Evolutionary conservation across 2,329 filamentous ascomycete genomes (phyloP).

Genomic region (Colletotrichum shisoi): DNA sequence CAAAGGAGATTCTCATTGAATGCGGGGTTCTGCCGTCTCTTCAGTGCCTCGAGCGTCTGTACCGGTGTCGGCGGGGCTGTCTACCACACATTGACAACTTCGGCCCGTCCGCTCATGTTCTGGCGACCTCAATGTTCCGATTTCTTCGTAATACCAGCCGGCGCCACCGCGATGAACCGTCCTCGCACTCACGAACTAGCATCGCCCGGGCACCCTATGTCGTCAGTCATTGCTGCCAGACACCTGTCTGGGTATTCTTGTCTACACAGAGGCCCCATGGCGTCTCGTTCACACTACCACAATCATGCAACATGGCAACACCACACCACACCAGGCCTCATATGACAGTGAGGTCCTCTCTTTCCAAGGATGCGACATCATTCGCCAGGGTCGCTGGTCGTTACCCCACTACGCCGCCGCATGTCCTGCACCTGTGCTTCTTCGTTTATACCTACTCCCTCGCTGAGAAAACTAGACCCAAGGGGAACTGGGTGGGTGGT

Average conservation of each 20-base stretch:
- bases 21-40: constrained; percentile 12
- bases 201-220: constrained; percentile 1
- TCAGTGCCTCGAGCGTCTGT: constrained; percentile 24
- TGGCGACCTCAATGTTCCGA: neutral
- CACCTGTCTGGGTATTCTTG: neutral
- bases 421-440: constrained; percentile 29
- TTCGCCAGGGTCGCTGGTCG: constrained; percentile 12
- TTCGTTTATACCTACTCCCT: constrained; percentile 7
- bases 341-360: constrained; percentile 12
- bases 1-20: constrained; percentile 1
- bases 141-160: constrained; percentile 8
- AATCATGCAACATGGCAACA: constrained; percentile 17
- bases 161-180: constrained; percentile 2
- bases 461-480: constrained; percentile 22
- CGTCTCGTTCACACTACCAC: neutral
- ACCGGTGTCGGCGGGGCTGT: constrained; percentile 21
- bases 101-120: neutral
- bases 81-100: constrained; percentile 1
- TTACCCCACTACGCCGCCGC: constrained; percentile 35
- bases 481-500: neutral
- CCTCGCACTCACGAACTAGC: constrained; percentile 1
- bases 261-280: neutral
- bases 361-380: constrained; percentile 6
- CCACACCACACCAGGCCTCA: constrained; percentile 13
- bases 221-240: neutral